These are phyloP conservation scores for Huntiella omanensis DNA, from an alignment of 2,329 filamentous ascomycete genomes.

Conservation along the genomic window DNA sequence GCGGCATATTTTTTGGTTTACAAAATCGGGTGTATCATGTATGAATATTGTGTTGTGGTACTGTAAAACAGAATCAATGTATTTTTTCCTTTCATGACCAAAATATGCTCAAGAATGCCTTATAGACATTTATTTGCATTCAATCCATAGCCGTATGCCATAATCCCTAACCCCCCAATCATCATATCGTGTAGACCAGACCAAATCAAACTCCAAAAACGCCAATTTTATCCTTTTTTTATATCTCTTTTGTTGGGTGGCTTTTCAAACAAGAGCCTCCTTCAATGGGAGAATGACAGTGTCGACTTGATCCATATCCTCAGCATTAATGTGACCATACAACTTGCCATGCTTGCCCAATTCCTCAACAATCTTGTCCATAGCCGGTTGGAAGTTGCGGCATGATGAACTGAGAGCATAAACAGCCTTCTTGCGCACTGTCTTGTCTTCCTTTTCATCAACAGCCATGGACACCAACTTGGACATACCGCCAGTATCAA, in stretches of 20 bases:
- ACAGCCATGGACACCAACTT: constrained; percentile 47
- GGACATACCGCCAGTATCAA: constrained; percentile 47
- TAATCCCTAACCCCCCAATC: neutral
- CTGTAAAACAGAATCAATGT: constrained; percentile 4
- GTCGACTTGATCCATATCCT: constrained; percentile 76
- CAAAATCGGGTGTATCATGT: neutral
- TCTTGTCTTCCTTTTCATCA: constrained; percentile 36
- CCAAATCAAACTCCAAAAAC: constrained; percentile 1
- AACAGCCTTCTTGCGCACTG: constrained; percentile 68
- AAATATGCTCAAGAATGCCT: neutral
- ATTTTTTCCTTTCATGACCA: neutral
- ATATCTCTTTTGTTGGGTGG: neutral
- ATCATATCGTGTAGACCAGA: neutral
- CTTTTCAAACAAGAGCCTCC: constrained; percentile 3
- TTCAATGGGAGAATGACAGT: constrained; percentile 45
- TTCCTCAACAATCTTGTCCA: constrained; percentile 48
- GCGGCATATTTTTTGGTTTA: neutral
- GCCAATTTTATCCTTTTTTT: neutral
- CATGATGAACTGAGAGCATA: constrained; percentile 74
- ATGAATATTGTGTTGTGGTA: constrained; percentile 1
- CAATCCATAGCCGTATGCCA: neutral
- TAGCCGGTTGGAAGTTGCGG: constrained; percentile 74
- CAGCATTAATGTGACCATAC: constrained; percentile 50
- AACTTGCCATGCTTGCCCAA: constrained; percentile 36
- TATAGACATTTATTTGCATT: neutral